Evolutionary conservation across 1,284 basidiomycete species (phyloP).

Genomic region (Austroboletus sp.): DNA sequence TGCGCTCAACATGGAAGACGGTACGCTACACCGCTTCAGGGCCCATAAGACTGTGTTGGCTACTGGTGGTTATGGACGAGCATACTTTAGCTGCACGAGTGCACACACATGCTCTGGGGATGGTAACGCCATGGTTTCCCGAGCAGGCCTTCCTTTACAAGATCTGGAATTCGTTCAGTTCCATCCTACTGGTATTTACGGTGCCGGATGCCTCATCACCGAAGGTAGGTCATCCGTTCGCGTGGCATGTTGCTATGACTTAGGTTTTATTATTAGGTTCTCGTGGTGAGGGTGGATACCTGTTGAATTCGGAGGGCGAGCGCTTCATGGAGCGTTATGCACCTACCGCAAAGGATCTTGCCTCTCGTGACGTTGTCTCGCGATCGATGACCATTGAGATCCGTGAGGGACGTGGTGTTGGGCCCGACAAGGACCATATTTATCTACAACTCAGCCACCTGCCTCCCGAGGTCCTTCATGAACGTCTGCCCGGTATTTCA

Average conservation of each 20-base stretch:
- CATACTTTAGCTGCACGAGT: slow-evolving; percentile 98
- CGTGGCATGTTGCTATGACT: neutral
- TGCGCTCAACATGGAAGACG: slow-evolving; percentile 98
- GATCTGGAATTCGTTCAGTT: slow-evolving; percentile 99
- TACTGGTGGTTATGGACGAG: slow-evolving; percentile 96
- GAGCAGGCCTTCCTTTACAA: slow-evolving; percentile 94
- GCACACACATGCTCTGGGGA: slow-evolving; percentile 99
- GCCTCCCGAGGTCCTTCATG: slow-evolving; percentile 91
- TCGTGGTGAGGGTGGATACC: slow-evolving; percentile 97
- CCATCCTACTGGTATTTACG: slow-evolving; percentile 99
- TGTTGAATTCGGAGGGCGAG: slow-evolving; percentile 98
- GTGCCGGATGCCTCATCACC: slow-evolving; percentile 97
- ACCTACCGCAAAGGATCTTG: slow-evolving; percentile 98
- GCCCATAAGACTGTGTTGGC: slow-evolving; percentile 97
- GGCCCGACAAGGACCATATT: slow-evolving; percentile 97
- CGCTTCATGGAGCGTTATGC: slow-evolving; percentile 99
- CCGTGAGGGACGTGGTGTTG: slow-evolving; percentile 97
- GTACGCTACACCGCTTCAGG: slow-evolving; percentile 97
- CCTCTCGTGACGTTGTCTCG: slow-evolving; percentile 98
- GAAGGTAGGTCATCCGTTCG: slow-evolving; percentile 56
- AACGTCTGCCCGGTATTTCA: slow-evolving; percentile 97
- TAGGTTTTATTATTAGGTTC: slow-evolving; percentile 55
- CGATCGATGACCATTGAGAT: slow-evolving; percentile 99
- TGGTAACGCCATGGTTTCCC: slow-evolving; percentile 96
- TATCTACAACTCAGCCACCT: slow-evolving; percentile 97